Evolutionary conservation across 305 asterid species (phyloP), one percentile per base, ranked within the genome.

Genomic region (Ajuga reptans): DNA sequence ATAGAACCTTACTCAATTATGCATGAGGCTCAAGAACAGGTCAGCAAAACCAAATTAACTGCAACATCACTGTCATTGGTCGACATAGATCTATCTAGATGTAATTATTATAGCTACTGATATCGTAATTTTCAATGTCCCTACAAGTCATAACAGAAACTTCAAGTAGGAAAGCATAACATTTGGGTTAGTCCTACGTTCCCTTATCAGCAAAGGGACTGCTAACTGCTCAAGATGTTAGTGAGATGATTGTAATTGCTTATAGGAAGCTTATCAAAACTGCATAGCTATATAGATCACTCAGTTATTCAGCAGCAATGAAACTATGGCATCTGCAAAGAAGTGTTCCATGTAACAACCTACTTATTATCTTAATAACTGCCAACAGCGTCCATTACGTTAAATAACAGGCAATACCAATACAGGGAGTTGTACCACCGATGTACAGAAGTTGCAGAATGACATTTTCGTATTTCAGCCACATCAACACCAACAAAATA

Each of bases 381-480:
- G 21, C 77, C 53, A 52, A 21, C 41, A 60, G 42, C 9, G 56
- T 67, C 36, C 17, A 33, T 12, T 59, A 60, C 61, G 50, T 49
- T 14, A 33, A 51, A 64, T 61, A 47, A 29, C 39, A 9, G 39
- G 6, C 57, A 16, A 64, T 43, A 39, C 21, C 46, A 14, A 63
- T 51, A 58, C 27, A 10, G 67, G 42, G 46, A 36, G 12, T 43
- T 34, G 18, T 12, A 17, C 41, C 9, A 27, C 29, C 53, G 47
- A 69, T 15, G n/a, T 34, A 57, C 27, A 6, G 34, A 69, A 46
- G 31, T 37, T 52, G 5, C 39, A 58, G 37, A 21, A 24, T 49
- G 56, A 59, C 52, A 33, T 6, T 34, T 34, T 60, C 52, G 53
- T 33, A 55, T 45, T 24, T 54, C 1, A 21, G 29, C 34, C 4